These are phyloP conservation scores for Nothopassalora personata DNA, from an alignment of 2,329 filamentous ascomycete genomes.

Conservation along the genomic window DNA sequence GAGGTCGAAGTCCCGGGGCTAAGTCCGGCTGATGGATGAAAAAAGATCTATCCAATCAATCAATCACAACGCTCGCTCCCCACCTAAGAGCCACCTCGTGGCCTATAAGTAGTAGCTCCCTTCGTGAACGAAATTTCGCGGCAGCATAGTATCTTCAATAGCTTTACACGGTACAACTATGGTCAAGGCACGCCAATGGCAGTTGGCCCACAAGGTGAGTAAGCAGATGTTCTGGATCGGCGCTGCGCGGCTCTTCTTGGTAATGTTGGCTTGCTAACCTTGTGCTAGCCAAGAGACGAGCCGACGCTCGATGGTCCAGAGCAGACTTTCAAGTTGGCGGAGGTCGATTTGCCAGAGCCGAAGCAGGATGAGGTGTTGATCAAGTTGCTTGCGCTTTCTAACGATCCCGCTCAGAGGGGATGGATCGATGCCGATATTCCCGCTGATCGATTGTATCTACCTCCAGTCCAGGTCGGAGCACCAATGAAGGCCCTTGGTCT, in stretches of 20 bases:
- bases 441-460: slow-evolving; percentile 43
- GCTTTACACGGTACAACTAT: slow-evolving; percentile 43
- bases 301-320: slow-evolving; percentile 36
- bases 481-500: slow-evolving; percentile 36
- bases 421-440: slow-evolving; percentile 41
- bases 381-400: slow-evolving; percentile 46
- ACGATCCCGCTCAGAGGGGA: slow-evolving; percentile 50
- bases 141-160: background rate
- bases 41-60: too few relatives aligned
- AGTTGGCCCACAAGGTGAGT: slow-evolving; percentile 33
- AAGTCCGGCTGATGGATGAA: too few relatives aligned
- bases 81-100: too few relatives aligned
- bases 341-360: slow-evolving; percentile 27
- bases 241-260: background rate
- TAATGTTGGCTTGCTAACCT: background rate
- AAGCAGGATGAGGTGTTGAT: slow-evolving; percentile 42
- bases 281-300: slow-evolving; percentile 31
- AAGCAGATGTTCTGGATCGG: background rate
- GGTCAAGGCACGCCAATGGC: slow-evolving; percentile 49
- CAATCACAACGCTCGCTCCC: too few relatives aligned
- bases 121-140: background rate
- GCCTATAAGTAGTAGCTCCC: background rate
- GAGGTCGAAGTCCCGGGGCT: too few relatives aligned
- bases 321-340: slow-evolving; percentile 38
- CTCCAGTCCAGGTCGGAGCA: slow-evolving; percentile 40